Evolutionary conservation across 192 early-diverging fungal genomes (phyloP).

Genomic region (Umbelopsis ramanniana): DNA sequence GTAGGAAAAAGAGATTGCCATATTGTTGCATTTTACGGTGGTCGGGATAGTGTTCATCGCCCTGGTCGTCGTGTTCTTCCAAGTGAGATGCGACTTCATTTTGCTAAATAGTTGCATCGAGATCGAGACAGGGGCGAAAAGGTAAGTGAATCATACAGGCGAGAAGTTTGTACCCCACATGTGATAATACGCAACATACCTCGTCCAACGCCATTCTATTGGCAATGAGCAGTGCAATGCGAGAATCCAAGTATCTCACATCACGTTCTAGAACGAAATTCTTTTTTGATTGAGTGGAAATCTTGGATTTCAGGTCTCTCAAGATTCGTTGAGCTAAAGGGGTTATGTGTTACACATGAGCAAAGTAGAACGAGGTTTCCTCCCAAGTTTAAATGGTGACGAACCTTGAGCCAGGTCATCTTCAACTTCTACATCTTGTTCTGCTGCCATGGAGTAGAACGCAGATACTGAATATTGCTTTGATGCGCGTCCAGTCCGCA

Average conservation of each 20-base stretch:
- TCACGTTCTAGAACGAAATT: constrained; percentile 96
- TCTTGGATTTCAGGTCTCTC: constrained; percentile 86
- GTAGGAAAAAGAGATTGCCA: constrained; percentile 90
- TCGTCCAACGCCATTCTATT: constrained; percentile 94
- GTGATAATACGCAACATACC: constrained; percentile 44
- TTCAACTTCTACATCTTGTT: constrained; percentile 93
- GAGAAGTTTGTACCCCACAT: not conserved
- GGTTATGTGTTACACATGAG: not conserved
- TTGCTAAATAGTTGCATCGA: constrained; percentile 50
- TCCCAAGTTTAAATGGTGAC: constrained; percentile 1
- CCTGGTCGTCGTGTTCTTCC: constrained; percentile 60
- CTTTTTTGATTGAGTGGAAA: constrained; percentile 95
- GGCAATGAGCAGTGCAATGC: constrained; percentile 92
- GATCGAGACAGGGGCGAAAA: too few species aligned
- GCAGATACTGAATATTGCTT: constrained; percentile 78
- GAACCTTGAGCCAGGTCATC: constrained; percentile 93
- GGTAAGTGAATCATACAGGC: too few species aligned
- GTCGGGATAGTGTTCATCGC: constrained; percentile 64
- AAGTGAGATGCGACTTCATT: constrained; percentile 77
- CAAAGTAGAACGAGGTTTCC: constrained; percentile 11
- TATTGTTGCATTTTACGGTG: constrained; percentile 86
- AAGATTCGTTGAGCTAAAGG: constrained; percentile 79
- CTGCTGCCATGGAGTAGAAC: constrained; percentile 85
- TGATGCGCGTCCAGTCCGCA: constrained; percentile 34
- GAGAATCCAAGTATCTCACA: constrained; percentile 89